Evolutionary conservation across 106 monocot species (phyloP).

Genomic region (Dendrobium chrysotoxum): DNA sequence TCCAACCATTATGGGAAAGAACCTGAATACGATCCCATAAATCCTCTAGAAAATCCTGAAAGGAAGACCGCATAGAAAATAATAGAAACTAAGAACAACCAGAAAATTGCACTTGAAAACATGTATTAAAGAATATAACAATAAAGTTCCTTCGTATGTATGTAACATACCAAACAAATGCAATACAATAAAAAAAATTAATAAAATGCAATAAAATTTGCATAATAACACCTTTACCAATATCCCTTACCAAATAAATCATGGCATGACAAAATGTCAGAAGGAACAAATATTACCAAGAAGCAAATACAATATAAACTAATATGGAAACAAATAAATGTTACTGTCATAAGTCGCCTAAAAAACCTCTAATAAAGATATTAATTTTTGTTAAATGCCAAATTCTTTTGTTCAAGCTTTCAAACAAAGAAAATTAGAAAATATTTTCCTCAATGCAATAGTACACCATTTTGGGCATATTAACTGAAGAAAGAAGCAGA

Average conservation of each 20-base stretch:
- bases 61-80: not conserved
- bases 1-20: conserved; percentile 73
- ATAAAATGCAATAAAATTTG: not conserved
- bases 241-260: not conserved
- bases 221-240: not conserved
- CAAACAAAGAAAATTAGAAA: not conserved
- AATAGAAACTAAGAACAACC: not conserved
- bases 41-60: conserved; percentile 90
- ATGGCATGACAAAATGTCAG: not conserved
- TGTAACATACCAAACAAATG: not conserved
- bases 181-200: not conserved
- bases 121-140: not conserved
- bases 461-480: not conserved
- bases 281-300: not conserved
- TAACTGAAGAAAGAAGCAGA: not conserved
- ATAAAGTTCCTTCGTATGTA: not conserved
- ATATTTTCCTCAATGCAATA: not conserved
- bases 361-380: not conserved
- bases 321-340: not conserved
- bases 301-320: not conserved
- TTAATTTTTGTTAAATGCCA: not conserved
- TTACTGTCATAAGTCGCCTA: not conserved
- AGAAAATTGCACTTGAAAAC: not conserved
- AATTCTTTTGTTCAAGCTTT: not conserved
- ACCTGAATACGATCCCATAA: conserved; percentile 73